A percentile compares a stretch with the other conserved stretches of the same genome.
These are phyloP conservation scores for Phascolomyces articulosus DNA, from an alignment of 371 early-diverging fungal genomes.

Conservation along the genomic window DNA sequence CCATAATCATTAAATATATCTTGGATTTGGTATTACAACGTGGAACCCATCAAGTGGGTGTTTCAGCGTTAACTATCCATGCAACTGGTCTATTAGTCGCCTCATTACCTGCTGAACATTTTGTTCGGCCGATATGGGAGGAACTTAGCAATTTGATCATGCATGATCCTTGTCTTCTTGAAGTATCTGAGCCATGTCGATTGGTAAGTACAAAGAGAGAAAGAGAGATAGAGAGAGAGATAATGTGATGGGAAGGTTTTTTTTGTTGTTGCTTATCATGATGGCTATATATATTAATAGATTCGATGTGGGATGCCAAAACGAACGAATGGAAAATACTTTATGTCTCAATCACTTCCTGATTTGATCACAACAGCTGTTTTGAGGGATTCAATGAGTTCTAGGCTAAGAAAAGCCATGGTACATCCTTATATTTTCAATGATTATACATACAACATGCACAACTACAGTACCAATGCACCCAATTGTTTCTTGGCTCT, in stretches of 20 bases:
- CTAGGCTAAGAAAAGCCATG: constrained; percentile 50
- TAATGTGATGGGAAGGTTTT: too few relatives aligned
- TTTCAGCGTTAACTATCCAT: constrained; percentile 47
- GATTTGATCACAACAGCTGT: constrained; percentile 40
- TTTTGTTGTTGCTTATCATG: background rate
- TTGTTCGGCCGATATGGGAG: constrained; percentile 44
- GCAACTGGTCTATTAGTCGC: constrained; percentile 52
- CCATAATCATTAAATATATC: constrained; percentile 40
- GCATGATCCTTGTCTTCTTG: constrained; percentile 44
- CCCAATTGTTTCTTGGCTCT: constrained; percentile 67
- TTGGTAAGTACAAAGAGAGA: constrained; percentile 31
- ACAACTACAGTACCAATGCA: constrained; percentile 62
- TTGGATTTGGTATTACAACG: constrained; percentile 50
- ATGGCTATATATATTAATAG: too few relatives aligned
- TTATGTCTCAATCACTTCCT: constrained; percentile 40
- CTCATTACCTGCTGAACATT: constrained; percentile 44
- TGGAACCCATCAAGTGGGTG: constrained; percentile 47
- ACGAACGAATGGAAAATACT: constrained; percentile 39
- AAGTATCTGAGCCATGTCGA: constrained; percentile 54
- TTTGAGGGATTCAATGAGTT: constrained; percentile 40
- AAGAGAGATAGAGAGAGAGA: background rate
- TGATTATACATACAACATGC: constrained; percentile 63
- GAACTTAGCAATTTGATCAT: constrained; percentile 47
- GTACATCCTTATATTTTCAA: constrained; percentile 58
- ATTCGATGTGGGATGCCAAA: constrained; percentile 52